These are phyloP conservation scores for Sporothrix phasma DNA, from an alignment of 2,329 filamentous ascomycete genomes.

Conservation along the genomic window DNA sequence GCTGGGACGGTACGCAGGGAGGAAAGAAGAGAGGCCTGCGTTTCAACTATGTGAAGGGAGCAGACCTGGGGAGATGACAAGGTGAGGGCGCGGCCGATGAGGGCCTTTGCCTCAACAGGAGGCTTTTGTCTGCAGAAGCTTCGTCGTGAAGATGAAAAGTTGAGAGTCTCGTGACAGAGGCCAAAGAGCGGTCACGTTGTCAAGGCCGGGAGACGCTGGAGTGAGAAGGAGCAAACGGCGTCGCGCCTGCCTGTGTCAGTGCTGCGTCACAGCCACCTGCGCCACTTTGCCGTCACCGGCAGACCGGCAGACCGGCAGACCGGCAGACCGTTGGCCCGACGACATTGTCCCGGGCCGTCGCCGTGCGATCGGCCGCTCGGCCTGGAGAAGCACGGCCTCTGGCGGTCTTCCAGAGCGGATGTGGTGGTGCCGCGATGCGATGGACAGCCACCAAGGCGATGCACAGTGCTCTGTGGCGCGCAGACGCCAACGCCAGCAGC, in stretches of 20 bases:
- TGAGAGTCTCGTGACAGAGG: neutral
- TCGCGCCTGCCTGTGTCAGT: neutral
- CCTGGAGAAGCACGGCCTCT: neutral
- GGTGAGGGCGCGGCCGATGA: neutral
- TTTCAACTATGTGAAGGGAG: neutral
- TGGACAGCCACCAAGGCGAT: neutral
- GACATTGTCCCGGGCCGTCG: neutral
- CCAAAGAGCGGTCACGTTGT: neutral
- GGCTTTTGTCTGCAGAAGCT: neutral
- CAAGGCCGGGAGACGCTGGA: neutral
- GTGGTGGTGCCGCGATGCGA: neutral
- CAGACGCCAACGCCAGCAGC: no score
- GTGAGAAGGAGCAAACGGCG: constrained; percentile 9
- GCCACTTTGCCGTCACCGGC: neutral
- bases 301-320: no score
- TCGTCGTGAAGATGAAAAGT: neutral
- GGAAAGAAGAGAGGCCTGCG: neutral
- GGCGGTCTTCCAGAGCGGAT: neutral
- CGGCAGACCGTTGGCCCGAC: neutral
- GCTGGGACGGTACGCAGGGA: neutral
- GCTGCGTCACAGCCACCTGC: neutral
- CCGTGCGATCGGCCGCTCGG: neutral
- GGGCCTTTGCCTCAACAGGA: neutral
- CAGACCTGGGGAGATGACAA: neutral
- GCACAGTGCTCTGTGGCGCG: no score